A percentile compares a stretch with the other conserved stretches of the same genome.
These are phyloP conservation scores for Phellopilus nigrolimitatus DNA, from an alignment of 1,284 basidiomycete species.

Conservation along the genomic window DNA sequence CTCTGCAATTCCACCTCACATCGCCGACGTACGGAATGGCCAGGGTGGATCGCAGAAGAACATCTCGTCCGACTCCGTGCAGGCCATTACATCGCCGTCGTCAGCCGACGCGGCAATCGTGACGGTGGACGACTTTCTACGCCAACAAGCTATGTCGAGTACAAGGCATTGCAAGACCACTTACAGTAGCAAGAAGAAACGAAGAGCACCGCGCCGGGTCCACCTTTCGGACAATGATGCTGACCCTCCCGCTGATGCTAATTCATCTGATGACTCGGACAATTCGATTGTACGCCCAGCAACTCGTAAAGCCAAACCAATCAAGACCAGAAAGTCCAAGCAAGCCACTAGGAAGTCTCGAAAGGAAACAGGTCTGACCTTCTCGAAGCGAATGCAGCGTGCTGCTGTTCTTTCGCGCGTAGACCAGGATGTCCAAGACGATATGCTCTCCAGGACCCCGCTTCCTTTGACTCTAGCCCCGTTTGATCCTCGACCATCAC, in stretches of 20 bases:
- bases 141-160: conserved; percentile 2
- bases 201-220: background rate
- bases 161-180: background rate
- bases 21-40: background rate
- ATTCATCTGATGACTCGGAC: background rate
- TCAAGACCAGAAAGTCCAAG: too few species aligned
- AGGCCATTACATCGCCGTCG: conserved; percentile 6
- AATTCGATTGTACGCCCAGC: background rate
- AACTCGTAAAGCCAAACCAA: background rate
- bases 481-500: background rate
- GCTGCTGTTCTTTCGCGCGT: conserved; percentile 12
- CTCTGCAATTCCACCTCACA: background rate
- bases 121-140: conserved; percentile 16
- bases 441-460: background rate
- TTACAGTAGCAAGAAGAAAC: conserved; percentile 6
- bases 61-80: conserved; percentile 7
- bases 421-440: background rate
- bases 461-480: conserved; percentile 3
- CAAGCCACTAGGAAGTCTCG: background rate
- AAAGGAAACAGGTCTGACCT: background rate
- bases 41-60: background rate
- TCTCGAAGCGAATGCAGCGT: conserved; percentile 14
- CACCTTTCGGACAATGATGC: background rate
- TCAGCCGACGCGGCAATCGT: conserved; percentile 4
- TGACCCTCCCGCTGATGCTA: background rate